Evolutionary conservation across 2,329 filamentous ascomycete species (phyloP).

Genomic region (Raffaelea albimanens): DNA sequence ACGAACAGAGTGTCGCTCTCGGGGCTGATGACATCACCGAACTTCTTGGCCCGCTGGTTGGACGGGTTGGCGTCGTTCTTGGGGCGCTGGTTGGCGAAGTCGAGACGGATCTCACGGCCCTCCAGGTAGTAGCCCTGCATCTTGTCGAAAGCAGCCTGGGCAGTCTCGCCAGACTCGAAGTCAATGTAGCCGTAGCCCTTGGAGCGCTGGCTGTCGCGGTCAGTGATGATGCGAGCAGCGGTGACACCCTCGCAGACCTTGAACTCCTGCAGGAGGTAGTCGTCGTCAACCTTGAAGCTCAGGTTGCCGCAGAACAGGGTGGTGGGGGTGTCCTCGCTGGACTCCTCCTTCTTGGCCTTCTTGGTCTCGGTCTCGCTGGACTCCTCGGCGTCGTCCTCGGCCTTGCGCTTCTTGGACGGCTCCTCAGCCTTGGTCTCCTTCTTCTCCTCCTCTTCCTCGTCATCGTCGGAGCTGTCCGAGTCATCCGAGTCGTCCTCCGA

Average conservation of each 20-base stretch:
- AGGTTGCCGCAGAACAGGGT: slow-evolving; percentile 88
- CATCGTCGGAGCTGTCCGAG: slow-evolving; percentile 20
- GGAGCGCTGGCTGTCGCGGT: slow-evolving; percentile 71
- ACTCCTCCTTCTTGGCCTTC: slow-evolving; percentile 55
- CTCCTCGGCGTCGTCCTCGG: slow-evolving; percentile 43
- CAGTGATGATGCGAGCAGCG: slow-evolving; percentile 71
- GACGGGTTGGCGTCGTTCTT: slow-evolving; percentile 38
- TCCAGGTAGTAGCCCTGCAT: slow-evolving; percentile 26
- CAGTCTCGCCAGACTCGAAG: slow-evolving; percentile 53
- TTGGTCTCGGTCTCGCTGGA: slow-evolving; percentile 44
- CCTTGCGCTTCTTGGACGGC: slow-evolving; percentile 58
- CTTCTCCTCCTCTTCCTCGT: slow-evolving; percentile 19
- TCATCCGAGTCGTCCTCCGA: slow-evolving; percentile 13
- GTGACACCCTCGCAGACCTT: slow-evolving; percentile 65
- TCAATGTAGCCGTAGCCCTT: slow-evolving; percentile 93
- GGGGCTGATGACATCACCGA: slow-evolving; percentile 70
- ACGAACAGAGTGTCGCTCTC: slow-evolving; percentile 84
- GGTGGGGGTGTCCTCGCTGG: slow-evolving; percentile 33
- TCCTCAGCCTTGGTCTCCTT: slow-evolving; percentile 34
- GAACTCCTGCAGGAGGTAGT: slow-evolving; percentile 72
- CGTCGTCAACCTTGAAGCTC: slow-evolving; percentile 84
- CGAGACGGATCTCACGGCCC: slow-evolving; percentile 26
- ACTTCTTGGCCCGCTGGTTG: slow-evolving; percentile 55
- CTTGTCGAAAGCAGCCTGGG: slow-evolving; percentile 28
- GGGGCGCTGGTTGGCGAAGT: slow-evolving; percentile 26